Conservation (phyloP, 2,329 filamentous ascomycete genomes). For the Cryphonectria naterciae region DNA sequence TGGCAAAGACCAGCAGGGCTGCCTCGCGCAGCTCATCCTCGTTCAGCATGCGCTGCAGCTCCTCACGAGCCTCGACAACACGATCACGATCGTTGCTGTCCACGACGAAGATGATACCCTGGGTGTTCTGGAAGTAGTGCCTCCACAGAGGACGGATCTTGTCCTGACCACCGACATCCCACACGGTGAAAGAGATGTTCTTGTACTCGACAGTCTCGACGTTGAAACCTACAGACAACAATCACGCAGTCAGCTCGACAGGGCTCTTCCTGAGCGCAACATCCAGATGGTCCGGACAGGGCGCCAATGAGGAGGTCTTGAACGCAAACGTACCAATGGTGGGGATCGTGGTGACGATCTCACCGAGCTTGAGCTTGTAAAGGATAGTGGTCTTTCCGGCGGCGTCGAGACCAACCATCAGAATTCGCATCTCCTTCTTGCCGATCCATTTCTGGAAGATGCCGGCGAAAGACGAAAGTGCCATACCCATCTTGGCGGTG, state of each 20-base stretch:
- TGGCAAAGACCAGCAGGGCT: slow-evolving; percentile 95
- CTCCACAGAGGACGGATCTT: slow-evolving; percentile 99
- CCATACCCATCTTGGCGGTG: slow-evolving; percentile 87
- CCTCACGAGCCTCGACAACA: slow-evolving; percentile 94
- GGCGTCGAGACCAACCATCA: slow-evolving; percentile 99
- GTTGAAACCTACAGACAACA: slow-evolving; percentile 77
- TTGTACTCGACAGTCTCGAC: slow-evolving; percentile 99
- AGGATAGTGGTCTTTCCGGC: slow-evolving; percentile 99
- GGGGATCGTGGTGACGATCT: slow-evolving; percentile 98
- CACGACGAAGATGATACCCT: slow-evolving; percentile 99
- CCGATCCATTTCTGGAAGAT: slow-evolving; percentile 82
- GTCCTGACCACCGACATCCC: slow-evolving; percentile 99
- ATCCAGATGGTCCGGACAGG: background rate
- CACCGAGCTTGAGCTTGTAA: slow-evolving; percentile 99
- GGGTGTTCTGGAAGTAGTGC: slow-evolving; percentile 99
- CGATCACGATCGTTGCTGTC: slow-evolving; percentile 98
- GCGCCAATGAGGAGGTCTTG: slow-evolving; percentile 7
- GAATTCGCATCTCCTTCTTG: slow-evolving; percentile 99
- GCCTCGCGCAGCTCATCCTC: slow-evolving; percentile 98
- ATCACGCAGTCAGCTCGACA: slow-evolving; percentile 32
- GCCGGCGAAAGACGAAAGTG: slow-evolving; percentile 46
- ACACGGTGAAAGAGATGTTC: slow-evolving; percentile 99
- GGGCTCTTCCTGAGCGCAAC: slow-evolving; percentile 8
- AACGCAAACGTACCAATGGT: slow-evolving; percentile 76
- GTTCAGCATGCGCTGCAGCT: slow-evolving; percentile 97